Evolutionary conservation across 1,284 basidiomycete genomes (phyloP), one percentile per base, ranked within the genome.

Genomic region (Blastosporella zonata): DNA sequence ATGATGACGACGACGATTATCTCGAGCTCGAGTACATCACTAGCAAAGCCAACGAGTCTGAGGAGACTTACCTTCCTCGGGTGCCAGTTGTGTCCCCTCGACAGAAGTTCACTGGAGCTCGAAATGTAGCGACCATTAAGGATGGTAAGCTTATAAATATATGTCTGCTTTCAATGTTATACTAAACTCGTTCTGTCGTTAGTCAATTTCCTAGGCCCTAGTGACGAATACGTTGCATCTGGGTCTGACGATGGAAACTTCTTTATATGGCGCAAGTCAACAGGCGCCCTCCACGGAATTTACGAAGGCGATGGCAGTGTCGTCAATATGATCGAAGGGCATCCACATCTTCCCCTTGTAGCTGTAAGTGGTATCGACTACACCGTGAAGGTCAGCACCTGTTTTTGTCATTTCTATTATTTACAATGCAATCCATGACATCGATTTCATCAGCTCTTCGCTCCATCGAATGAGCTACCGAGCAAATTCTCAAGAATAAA

Each of bases 301-400:
- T 85, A 89, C 60, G 84, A 93, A 70, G 93, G 91, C 31, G 93
- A 96, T 59, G 74, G 76, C 3, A 77, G 70, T 47, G 82, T 94
- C 7, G 93, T 96, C 36, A 97, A 97, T 63, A 84, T 89, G 49
- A 81, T 97, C 53, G 90, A 93, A 64, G 83, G 82, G 1, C 93
- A 97, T 60, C 94, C 94, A 0, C 71, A 77, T 62, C 72, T 76
- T 51, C 93, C 94, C 0, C 67, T 97, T 21, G 66, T 94, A 22
- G 93, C 93, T 1, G 84, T 90, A 31, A 91, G 87, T 61, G 93
- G 94, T 1, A 96, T 97, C 52, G 94, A 97, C 64, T 74, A 78
- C 6, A 92, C 90, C 0, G 78, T 96, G 53, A 97, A 97, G 76
- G 88, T 88, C 49, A 55, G n/a, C 29, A 3, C 40, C 25, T 15